Evolutionary conservation across 176 grass and related monocot genomes (phyloP).

Genomic region (Phoenix roebelenii): DNA sequence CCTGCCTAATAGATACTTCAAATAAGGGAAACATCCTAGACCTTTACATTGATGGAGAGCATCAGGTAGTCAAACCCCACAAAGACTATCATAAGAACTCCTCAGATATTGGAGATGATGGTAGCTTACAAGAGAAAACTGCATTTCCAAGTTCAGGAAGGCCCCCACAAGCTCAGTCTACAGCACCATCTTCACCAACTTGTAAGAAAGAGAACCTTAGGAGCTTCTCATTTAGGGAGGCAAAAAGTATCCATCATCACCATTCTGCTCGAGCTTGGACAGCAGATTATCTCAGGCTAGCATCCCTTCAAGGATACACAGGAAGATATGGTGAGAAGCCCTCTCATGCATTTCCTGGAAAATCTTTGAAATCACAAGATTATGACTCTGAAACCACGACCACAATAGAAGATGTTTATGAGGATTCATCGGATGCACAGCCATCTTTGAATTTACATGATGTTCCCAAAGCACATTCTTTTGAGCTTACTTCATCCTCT

Average conservation of each 20-base stretch:
- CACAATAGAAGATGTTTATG: conserved; percentile 67
- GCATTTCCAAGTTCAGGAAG: conserved; percentile 37
- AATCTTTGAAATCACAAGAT: conserved; percentile 4
- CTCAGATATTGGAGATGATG: not conserved
- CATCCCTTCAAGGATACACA: not conserved
- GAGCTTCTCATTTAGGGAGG: conserved; percentile 16
- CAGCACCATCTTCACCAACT: conserved; percentile 27
- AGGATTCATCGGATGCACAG: conserved; percentile 29
- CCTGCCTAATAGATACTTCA: conserved; percentile 26
- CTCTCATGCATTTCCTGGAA: not conserved
- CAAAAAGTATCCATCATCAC: not conserved
- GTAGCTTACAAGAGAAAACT: conserved; percentile 1
- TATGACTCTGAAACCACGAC: conserved; percentile 25
- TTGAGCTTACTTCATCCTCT: not conserved
- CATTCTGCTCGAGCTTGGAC: not conserved
- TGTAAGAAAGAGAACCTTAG: conserved; percentile 5
- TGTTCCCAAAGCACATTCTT: not conserved
- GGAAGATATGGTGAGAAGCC: conserved; percentile 1
- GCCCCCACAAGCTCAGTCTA: conserved; percentile 39
- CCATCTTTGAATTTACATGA: not conserved
- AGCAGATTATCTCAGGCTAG: conserved; percentile 6
- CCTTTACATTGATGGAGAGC: conserved; percentile 59
- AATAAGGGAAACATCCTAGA: conserved; percentile 33
- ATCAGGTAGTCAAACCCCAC: not conserved
- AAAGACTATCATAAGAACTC: conserved; percentile 8